A percentile compares a stretch with the other conserved stretches of the same genome.
phyloP scores from a whole-genome alignment of 2,329 filamentous ascomycete species.

The Pseudocercospora macadamiae region DNA sequence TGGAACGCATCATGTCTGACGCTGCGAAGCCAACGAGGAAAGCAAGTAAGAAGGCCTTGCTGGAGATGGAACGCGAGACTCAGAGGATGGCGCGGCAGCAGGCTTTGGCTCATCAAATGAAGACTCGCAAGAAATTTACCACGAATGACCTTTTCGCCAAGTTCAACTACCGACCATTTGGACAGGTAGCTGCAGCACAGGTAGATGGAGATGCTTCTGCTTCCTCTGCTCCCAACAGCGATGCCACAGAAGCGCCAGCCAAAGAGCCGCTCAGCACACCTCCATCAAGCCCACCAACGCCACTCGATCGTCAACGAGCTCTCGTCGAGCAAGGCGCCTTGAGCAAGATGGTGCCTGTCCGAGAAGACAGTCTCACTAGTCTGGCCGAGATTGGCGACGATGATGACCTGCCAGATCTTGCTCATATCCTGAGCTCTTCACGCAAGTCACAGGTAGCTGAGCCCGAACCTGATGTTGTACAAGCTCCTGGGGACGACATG shows the following conservation, averaged over 20 bases:
- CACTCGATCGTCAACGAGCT: conserved; percentile 40
- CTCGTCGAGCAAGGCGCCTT: conserved; percentile 38
- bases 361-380: conserved; percentile 35
- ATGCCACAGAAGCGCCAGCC: conserved; percentile 25
- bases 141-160: conserved; percentile 80
- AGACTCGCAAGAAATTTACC: conserved; percentile 83
- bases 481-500: background rate
- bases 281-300: conserved; percentile 50
- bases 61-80: conserved; percentile 94
- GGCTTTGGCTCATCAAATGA: conserved; percentile 87
- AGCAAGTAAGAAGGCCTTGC: conserved; percentile 89
- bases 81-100: conserved; percentile 87
- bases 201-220: conserved; percentile 23
- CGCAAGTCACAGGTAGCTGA: conserved; percentile 17
- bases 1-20: conserved; percentile 38
- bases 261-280: conserved; percentile 41
- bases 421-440: conserved; percentile 35
- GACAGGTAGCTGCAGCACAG: background rate
- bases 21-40: conserved; percentile 72
- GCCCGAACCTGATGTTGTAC: background rate
- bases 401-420: conserved; percentile 33
- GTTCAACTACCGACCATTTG: conserved; percentile 64
- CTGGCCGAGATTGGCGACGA: conserved; percentile 32
- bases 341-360: conserved; percentile 35
- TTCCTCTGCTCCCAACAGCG: conserved; percentile 37